phyloP scores from a whole-genome alignment of 164 flowering plant species.

The Aristolochia contorta region DNA sequence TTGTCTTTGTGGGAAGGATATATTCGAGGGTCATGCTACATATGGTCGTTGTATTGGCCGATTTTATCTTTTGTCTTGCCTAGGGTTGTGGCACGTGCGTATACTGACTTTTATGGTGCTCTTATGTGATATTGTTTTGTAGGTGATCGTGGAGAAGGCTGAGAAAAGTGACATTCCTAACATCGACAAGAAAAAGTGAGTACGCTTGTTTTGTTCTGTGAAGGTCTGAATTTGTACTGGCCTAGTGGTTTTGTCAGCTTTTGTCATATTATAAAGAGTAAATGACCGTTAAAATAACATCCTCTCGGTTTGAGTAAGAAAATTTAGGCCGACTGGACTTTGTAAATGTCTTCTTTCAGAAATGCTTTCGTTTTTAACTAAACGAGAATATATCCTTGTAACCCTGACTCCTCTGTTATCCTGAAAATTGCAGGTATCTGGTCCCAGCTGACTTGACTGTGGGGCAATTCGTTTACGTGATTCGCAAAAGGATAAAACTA shows the following conservation, averaged over 20 bases:
- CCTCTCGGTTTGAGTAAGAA: slow-evolving; percentile 1
- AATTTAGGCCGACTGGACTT: slow-evolving; percentile 2
- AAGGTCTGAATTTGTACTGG: background rate
- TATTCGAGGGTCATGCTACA: too few species aligned
- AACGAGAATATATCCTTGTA: slow-evolving; percentile 1
- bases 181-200: slow-evolving; percentile 88
- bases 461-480: slow-evolving; percentile 81
- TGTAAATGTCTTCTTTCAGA: too few species aligned
- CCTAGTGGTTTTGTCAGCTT: too few species aligned
- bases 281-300: background rate
- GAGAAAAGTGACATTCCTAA: slow-evolving; percentile 73
- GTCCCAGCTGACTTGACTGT: slow-evolving; percentile 82
- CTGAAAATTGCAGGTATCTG: slow-evolving; percentile 43
- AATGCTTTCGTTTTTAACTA: too few species aligned
- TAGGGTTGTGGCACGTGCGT: too few species aligned
- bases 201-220: background rate
- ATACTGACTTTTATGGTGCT: background rate
- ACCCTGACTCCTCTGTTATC: slow-evolving; percentile 13
- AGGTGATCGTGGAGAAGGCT: slow-evolving; percentile 83
- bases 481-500: slow-evolving; percentile 73
- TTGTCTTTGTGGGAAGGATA: too few species aligned
- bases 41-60: too few species aligned
- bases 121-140: slow-evolving; percentile 1
- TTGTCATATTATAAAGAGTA: too few species aligned
- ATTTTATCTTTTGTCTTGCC: too few species aligned